A percentile compares a stretch with the other conserved stretches of the same genome.
Evolutionary conservation across 2,329 filamentous ascomycete species (phyloP).

Genomic region (Sordariomycetes sp.): DNA sequence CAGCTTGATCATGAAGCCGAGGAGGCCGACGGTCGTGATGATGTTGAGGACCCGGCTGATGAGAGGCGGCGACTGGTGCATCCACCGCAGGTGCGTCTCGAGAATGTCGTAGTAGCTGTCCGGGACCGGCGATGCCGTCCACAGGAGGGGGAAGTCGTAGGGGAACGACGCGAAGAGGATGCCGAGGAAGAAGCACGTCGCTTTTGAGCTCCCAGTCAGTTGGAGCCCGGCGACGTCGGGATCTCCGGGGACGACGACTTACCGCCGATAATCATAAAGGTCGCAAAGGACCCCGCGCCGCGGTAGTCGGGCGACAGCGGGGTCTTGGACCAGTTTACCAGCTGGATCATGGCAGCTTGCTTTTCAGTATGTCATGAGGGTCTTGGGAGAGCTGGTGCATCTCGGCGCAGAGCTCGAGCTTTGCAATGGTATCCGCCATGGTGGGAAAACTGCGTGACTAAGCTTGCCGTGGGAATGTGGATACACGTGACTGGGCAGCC

Average conservation of each 20-base stretch:
- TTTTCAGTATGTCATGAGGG: constrained; percentile 5
- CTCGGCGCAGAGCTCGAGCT: not conserved
- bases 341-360: constrained; percentile 10
- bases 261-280: constrained; percentile 95
- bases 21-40: constrained; percentile 73
- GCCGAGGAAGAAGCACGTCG: constrained; percentile 93
- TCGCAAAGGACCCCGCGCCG: constrained; percentile 68
- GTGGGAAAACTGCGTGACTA: not conserved
- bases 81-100: constrained; percentile 79
- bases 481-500: not conserved
- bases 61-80: constrained; percentile 82
- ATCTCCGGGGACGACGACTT: constrained; percentile 26
- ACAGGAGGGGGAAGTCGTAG: constrained; percentile 87
- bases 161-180: constrained; percentile 94
- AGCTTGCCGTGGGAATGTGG: not conserved
- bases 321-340: constrained; percentile 42
- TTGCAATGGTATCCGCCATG: not conserved
- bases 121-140: constrained; percentile 53
- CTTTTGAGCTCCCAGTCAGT: constrained; percentile 18
- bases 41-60: constrained; percentile 92
- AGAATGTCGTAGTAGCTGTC: constrained; percentile 68
- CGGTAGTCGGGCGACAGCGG: constrained; percentile 43
- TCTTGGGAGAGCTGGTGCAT: not conserved
- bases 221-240: not conserved
- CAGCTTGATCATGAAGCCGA: constrained; percentile 86